Conservation (phyloP, 1,284 basidiomycete species). For the Bjerkandera adusta region DNA sequence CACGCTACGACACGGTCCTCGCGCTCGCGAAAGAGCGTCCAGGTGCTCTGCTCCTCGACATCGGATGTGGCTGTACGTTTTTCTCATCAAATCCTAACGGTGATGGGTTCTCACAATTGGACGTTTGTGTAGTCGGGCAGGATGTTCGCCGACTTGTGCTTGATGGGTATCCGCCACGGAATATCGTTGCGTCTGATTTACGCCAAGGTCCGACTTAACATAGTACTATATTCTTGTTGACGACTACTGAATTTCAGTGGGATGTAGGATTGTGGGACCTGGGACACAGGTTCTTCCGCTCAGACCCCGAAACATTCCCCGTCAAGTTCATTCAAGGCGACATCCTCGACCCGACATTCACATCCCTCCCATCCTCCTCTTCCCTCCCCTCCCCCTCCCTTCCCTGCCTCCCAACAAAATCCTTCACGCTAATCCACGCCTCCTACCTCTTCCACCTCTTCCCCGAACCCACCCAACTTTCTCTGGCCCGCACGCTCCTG, state of each 20-base stretch:
- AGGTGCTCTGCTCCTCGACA: slow-evolving; percentile 42
- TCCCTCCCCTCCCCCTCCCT: too few species aligned
- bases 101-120: too few species aligned
- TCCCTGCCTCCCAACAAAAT: too few species aligned
- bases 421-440: too few species aligned
- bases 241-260: too few species aligned
- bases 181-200: slow-evolving; percentile 32
- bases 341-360: slow-evolving; percentile 33
- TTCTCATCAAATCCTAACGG: too few species aligned
- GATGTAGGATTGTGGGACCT: slow-evolving; percentile 8
- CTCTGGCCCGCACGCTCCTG: background rate
- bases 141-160: slow-evolving; percentile 36
- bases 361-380: too few species aligned
- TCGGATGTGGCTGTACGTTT: too few species aligned
- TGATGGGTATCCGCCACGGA: slow-evolving; percentile 33
- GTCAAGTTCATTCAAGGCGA: slow-evolving; percentile 43
- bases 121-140: slow-evolving; percentile 41
- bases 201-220: slow-evolving; percentile 27
- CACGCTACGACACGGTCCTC: slow-evolving; percentile 39
- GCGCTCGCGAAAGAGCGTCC: slow-evolving; percentile 32
- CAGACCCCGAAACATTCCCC: slow-evolving; percentile 35
- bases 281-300: slow-evolving; percentile 23
- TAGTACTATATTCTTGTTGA: too few species aligned
- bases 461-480: background rate
- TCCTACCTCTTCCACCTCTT: too few species aligned